These are phyloP conservation scores for Daldinia concentrica DNA, from an alignment of 495 filamentous ascomycete genomes.

Conservation along the genomic window DNA sequence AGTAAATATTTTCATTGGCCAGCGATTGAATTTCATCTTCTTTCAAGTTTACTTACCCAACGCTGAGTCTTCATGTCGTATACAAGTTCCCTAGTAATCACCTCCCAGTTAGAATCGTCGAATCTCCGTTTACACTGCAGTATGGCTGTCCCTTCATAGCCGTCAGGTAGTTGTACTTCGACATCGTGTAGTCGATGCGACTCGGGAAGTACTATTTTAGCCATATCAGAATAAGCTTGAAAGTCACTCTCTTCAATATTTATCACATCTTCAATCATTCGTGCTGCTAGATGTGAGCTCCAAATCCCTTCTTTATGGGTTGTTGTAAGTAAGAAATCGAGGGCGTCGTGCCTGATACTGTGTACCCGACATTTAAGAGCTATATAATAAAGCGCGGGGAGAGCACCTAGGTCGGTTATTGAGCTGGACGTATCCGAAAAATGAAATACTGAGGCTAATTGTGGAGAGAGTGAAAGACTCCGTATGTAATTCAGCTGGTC, in stretches of 20 bases:
- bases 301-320: slow-evolving; percentile 65
- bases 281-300: slow-evolving; percentile 42
- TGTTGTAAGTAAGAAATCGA: slow-evolving; percentile 49
- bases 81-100: slow-evolving; percentile 23
- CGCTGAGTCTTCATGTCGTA: slow-evolving; percentile 16
- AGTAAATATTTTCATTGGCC: neutral
- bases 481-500: slow-evolving; percentile 46
- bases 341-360: slow-evolving; percentile 54
- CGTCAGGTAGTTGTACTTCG: slow-evolving; percentile 31
- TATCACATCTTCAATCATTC: slow-evolving; percentile 47
- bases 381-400: slow-evolving; percentile 62
- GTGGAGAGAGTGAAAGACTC: slow-evolving; percentile 1
- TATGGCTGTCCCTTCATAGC: slow-evolving; percentile 17
- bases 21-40: neutral
- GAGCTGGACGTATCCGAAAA: slow-evolving; percentile 44
- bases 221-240: slow-evolving; percentile 30
- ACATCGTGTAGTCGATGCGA: slow-evolving; percentile 32
- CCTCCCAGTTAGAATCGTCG: slow-evolving; percentile 14
- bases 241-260: slow-evolving; percentile 51
- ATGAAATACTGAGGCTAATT: neutral
- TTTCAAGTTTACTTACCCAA: slow-evolving; percentile 14
- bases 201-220: slow-evolving; percentile 11
- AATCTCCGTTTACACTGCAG: slow-evolving; percentile 19
- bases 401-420: slow-evolving; percentile 59
- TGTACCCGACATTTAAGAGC: slow-evolving; percentile 67